These are phyloP conservation scores for Mrakia blollopis DNA, from an alignment of 768 basidiomycete genomes.

Conservation along the genomic window DNA sequence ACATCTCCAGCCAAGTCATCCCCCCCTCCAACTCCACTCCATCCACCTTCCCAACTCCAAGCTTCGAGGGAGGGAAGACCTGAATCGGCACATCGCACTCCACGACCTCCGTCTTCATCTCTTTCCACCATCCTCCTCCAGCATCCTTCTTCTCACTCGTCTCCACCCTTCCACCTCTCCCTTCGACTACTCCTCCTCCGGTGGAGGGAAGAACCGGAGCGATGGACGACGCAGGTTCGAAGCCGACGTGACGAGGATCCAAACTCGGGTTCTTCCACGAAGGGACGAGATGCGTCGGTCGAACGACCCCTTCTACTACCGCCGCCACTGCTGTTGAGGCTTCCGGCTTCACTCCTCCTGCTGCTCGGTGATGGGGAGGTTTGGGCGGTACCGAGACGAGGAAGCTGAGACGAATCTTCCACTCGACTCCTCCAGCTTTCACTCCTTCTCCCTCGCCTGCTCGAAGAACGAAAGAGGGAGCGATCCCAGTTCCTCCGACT, in stretches of 20 bases:
- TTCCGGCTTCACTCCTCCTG: constrained; percentile 46
- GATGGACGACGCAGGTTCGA: constrained; percentile 49
- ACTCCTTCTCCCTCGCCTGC: constrained; percentile 46
- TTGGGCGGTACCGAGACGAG: constrained; percentile 64
- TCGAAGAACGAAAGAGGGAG: constrained; percentile 58
- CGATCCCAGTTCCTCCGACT: constrained; percentile 48
- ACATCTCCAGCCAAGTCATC: constrained; percentile 1
- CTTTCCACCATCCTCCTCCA: constrained; percentile 56
- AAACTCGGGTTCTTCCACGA: constrained; percentile 60
- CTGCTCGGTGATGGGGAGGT: background rate
- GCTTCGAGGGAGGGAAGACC: constrained; percentile 49
- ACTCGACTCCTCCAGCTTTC: constrained; percentile 69
- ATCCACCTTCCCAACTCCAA: constrained; percentile 8
- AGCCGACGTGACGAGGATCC: constrained; percentile 55
- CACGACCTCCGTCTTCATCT: constrained; percentile 73
- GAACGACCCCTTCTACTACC: constrained; percentile 56
- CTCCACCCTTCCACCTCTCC: background rate
- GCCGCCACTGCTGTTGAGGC: constrained; percentile 43
- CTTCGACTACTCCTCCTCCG: background rate
- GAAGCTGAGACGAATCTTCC: constrained; percentile 80
- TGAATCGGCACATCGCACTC: constrained; percentile 88
- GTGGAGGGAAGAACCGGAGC: constrained; percentile 1
- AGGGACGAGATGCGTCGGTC: background rate
- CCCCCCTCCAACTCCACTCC: constrained; percentile 1
- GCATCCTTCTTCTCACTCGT: constrained; percentile 38